Percentiles rank a stretch among this genome's conserved stretches.
phyloP scores from a whole-genome alignment of 2,329 filamentous ascomycete genomes.

The Fusarium piperis region DNA sequence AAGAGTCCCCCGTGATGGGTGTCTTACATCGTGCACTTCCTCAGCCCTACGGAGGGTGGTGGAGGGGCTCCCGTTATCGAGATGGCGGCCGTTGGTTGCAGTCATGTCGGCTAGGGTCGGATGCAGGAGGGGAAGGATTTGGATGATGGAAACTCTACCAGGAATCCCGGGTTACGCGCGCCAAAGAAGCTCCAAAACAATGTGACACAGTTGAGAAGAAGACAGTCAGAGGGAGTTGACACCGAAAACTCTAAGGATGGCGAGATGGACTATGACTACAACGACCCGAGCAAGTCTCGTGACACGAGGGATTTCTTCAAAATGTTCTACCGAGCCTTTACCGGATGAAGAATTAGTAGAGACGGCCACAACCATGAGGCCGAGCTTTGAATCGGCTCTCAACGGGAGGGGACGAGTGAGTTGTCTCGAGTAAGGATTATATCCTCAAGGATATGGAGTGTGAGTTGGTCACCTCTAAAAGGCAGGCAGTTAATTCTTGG shows the following conservation, averaged over 20 bases:
- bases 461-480: neutral
- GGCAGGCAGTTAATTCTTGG: neutral
- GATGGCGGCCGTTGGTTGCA: slow-evolving; percentile 32
- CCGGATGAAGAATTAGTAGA: slow-evolving; percentile 17
- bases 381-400: neutral
- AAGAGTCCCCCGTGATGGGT: neutral
- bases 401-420: neutral
- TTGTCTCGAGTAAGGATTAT: neutral
- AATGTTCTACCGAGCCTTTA: slow-evolving; percentile 42
- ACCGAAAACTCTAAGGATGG: slow-evolving; percentile 26
- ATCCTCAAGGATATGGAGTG: neutral
- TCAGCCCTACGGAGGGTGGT: slow-evolving; percentile 45
- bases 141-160: neutral
- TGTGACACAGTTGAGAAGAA: neutral
- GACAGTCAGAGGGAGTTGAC: neutral
- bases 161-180: neutral
- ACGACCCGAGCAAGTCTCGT: slow-evolving; percentile 36
- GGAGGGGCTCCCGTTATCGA: slow-evolving; percentile 34
- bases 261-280: slow-evolving; percentile 21
- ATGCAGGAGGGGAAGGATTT: neutral
- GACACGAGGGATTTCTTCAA: slow-evolving; percentile 36
- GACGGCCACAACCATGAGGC: neutral
- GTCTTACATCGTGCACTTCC: slow-evolving; percentile 46
- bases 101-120: slow-evolving; percentile 38
- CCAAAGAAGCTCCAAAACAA: neutral